Percentiles rank a stretch among this genome's conserved stretches.
Conservation (phyloP, 257 asterid species). For the Agastache rugosa region DNA sequence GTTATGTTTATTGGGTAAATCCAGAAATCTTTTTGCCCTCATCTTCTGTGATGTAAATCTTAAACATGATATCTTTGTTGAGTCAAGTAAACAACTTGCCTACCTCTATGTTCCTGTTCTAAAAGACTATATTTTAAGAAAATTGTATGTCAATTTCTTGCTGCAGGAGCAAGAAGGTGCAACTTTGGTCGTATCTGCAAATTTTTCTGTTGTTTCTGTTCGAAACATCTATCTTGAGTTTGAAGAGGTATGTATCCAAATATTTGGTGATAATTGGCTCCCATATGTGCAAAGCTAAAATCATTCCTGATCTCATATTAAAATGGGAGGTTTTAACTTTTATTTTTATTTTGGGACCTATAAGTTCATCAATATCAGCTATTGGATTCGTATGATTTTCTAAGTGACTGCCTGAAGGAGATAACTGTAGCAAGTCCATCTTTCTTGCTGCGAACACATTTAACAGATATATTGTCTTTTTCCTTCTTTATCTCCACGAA, state of each 20-base stretch:
- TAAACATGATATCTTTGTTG: not conserved
- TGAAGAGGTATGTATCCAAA: slow-evolving; percentile 66
- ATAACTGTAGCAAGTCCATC: not conserved
- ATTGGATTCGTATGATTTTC: slow-evolving; percentile 4
- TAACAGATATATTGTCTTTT: not conserved
- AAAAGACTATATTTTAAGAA: not conserved
- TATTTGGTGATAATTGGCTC: not conserved
- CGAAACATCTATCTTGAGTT: slow-evolving; percentile 84
- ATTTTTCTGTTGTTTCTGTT: slow-evolving; percentile 74
- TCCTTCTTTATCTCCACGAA: slow-evolving; percentile 6
- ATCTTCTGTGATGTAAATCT: not conserved
- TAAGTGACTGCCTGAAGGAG: slow-evolving; percentile 1
- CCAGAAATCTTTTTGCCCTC: not conserved
- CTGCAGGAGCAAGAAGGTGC: slow-evolving; percentile 91
- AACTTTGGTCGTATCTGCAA: slow-evolving; percentile 78
- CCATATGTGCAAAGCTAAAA: not conserved
- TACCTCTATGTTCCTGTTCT: slow-evolving; percentile 13
- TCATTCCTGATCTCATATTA: not conserved
- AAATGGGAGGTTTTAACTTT: not conserved
- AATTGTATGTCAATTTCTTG: slow-evolving; percentile 29
- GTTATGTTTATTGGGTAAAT: not conserved
- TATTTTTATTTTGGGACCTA: too few species aligned
- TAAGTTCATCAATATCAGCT: too few species aligned
- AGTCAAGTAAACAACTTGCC: not conserved
- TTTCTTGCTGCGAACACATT: not conserved